Percentiles rank a stretch among this genome's conserved stretches.
These are phyloP conservation scores for Zygosaccharomyces rouxii DNA, from an alignment of 805 yeast species.

Conservation along the genomic window DNA sequence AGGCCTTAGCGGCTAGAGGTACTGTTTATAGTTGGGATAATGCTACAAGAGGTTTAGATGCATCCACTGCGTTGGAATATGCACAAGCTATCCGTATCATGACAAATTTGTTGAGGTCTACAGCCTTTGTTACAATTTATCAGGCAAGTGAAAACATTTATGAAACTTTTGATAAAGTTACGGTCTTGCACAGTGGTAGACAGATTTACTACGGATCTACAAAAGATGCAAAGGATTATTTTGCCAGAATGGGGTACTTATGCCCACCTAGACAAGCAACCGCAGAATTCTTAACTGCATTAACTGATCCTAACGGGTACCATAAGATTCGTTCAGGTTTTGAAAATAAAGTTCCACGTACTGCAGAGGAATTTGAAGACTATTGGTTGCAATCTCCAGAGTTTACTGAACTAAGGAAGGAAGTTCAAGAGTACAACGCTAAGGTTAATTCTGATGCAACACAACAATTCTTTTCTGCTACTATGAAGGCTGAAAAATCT, in stretches of 20 bases:
- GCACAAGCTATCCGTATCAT: conserved; percentile 42
- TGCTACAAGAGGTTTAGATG: conserved; percentile 48
- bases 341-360: conserved; percentile 34
- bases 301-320: conserved; percentile 52
- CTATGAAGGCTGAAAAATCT: conserved; percentile 31
- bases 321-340: conserved; percentile 38
- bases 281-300: conserved; percentile 57
- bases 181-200: conserved; percentile 44
- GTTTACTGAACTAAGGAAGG: conserved; percentile 24
- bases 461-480: conserved; percentile 30
- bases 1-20: conserved; percentile 45
- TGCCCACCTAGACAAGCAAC: conserved; percentile 57
- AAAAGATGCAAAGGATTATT: conserved; percentile 43
- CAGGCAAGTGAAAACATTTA: conserved; percentile 48
- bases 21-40: conserved; percentile 51
- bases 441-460: conserved; percentile 40
- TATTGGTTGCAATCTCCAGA: conserved; percentile 29
- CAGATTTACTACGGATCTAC: conserved; percentile 47
- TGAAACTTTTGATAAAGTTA: conserved; percentile 45
- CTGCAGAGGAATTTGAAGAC: conserved; percentile 45
- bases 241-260: conserved; percentile 47
- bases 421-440: conserved; percentile 24
- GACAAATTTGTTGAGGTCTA: conserved; percentile 38
- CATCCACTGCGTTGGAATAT: conserved; percentile 48
- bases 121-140: conserved; percentile 45